phyloP scores from a whole-genome alignment of 495 filamentous ascomycete genomes.

The Hypoxylon cercidicola region DNA sequence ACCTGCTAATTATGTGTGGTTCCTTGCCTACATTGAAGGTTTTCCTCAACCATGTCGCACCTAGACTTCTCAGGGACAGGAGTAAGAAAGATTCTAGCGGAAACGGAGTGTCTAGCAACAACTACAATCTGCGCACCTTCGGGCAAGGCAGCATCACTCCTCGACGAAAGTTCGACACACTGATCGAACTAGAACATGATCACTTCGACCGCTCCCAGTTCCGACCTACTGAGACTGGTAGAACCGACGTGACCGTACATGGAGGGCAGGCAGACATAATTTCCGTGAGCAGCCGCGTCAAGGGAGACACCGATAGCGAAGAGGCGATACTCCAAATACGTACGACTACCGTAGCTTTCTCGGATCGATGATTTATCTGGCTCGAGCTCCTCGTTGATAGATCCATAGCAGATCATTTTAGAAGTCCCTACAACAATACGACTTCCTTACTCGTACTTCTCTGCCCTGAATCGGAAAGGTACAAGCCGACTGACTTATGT shows the following conservation, averaged over 20 bases:
- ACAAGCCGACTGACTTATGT: too few species aligned
- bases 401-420: too few species aligned
- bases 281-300: conserved; percentile 1
- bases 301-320: conserved; percentile 7
- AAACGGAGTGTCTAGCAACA: neutral
- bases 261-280: conserved; percentile 1
- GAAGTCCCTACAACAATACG: too few species aligned
- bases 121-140: conserved; percentile 8
- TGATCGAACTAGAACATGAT: neutral
- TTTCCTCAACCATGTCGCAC: conserved; percentile 16
- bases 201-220: conserved; percentile 3
- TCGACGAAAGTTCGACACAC: conserved; percentile 1
- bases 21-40: conserved; percentile 19
- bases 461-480: too few species aligned
- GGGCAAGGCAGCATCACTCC: neutral
- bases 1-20: conserved; percentile 28
- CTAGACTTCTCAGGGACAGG: conserved; percentile 6
- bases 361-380: conserved; percentile 6
- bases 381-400: neutral
- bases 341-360: conserved; percentile 5
- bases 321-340: conserved; percentile 12
- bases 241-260: neutral
- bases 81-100: conserved; percentile 1
- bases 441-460: too few species aligned
- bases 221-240: neutral